phyloP scores from a whole-genome alignment of 805 yeast species.

The Wickerhamiella brachini region DNA sequence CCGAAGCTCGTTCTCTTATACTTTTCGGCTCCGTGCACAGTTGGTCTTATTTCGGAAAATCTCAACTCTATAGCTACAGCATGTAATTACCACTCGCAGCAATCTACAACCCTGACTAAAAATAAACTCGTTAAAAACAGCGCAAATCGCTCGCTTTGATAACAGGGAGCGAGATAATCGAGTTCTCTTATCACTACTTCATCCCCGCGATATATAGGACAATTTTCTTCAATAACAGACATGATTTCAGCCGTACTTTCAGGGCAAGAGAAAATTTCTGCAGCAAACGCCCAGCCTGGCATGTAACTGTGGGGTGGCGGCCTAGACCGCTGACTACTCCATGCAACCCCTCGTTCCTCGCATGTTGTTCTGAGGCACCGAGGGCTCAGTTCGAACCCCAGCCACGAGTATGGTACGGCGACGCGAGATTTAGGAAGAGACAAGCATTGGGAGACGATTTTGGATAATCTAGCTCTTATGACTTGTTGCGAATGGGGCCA shows the following conservation, averaged over 20 bases:
- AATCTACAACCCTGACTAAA: not conserved
- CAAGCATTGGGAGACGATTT: too few species aligned
- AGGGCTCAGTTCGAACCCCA: too few species aligned
- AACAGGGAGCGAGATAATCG: not conserved
- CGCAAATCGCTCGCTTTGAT: not conserved
- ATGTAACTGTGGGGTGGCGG: not conserved
- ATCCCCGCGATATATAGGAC: too few species aligned
- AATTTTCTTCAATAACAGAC: not conserved
- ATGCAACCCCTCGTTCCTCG: not conserved
- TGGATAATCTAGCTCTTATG: too few species aligned
- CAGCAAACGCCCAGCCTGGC: not conserved
- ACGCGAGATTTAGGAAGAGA: too few species aligned
- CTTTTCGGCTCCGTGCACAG: too few species aligned
- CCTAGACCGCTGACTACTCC: not conserved
- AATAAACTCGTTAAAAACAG: not conserved
- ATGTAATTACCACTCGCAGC: not conserved
- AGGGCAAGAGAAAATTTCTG: not conserved
- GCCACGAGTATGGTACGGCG: too few species aligned
- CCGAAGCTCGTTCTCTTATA: too few species aligned
- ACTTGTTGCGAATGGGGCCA: too few species aligned
- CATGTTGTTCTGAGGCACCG: not conserved
- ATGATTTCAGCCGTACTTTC: not conserved
- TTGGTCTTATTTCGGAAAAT: not conserved
- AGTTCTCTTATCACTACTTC: not conserved
- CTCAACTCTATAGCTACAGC: not conserved